phyloP scores from a whole-genome alignment of 2,329 filamentous ascomycete species.

The Ascochyta fabae region DNA sequence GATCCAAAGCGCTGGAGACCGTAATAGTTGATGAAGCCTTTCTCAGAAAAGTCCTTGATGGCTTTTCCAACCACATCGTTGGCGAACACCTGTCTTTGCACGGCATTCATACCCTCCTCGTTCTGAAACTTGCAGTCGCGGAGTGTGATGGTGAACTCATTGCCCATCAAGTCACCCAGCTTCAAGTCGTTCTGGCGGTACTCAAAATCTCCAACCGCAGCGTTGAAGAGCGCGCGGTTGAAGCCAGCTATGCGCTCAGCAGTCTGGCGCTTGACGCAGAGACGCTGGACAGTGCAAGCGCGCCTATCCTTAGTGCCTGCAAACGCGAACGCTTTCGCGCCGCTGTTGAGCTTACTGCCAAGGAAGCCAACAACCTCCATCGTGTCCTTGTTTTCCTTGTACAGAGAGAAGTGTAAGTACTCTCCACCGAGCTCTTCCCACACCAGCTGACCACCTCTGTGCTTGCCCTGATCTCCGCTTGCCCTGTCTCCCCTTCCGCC shows the following conservation, averaged over 20 bases:
- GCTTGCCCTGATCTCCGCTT: slow-evolving; percentile 30
- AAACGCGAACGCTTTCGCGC: slow-evolving; percentile 74
- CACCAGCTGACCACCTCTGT: slow-evolving; percentile 47
- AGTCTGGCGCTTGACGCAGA: slow-evolving; percentile 69
- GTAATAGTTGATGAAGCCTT: slow-evolving; percentile 97
- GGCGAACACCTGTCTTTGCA: slow-evolving; percentile 55
- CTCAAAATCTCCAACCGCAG: slow-evolving; percentile 77
- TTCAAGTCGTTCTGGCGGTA: slow-evolving; percentile 75
- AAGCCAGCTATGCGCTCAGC: slow-evolving; percentile 70
- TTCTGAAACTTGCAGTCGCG: slow-evolving; percentile 77
- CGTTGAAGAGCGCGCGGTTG: slow-evolving; percentile 66
- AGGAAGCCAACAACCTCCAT: slow-evolving; percentile 88
- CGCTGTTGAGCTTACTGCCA: slow-evolving; percentile 73
- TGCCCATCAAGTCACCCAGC: slow-evolving; percentile 84
- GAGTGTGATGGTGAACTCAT: slow-evolving; percentile 91
- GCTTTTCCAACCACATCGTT: slow-evolving; percentile 62
- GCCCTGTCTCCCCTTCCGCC: slow-evolving; percentile 24
- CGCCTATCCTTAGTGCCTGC: slow-evolving; percentile 92
- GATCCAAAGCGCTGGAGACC: slow-evolving; percentile 97
- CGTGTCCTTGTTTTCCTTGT: slow-evolving; percentile 97
- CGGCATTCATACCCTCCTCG: slow-evolving; percentile 42
- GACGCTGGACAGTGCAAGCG: slow-evolving; percentile 83
- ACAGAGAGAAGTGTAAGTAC: slow-evolving; percentile 88
- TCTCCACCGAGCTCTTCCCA: slow-evolving; percentile 76
- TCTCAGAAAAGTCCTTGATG: slow-evolving; percentile 69